Evolutionary conservation across 306 rosid species (phyloP).

Genomic region (Fragaria iinumae): DNA sequence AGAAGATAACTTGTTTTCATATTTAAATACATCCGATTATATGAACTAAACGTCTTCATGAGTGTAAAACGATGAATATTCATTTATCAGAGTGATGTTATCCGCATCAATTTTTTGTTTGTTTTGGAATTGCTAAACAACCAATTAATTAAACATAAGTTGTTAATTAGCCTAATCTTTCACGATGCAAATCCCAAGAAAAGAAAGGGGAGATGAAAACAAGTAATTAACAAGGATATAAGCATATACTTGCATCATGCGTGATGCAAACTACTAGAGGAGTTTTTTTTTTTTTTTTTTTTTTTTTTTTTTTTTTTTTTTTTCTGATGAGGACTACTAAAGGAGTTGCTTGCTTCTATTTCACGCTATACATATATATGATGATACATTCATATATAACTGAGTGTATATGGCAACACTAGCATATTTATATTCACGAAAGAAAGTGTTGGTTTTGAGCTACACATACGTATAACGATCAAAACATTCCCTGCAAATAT

Average conservation of each 20-base stretch:
- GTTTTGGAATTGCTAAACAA: neutral
- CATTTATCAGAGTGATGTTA: neutral
- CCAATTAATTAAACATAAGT: neutral
- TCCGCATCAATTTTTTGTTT: neutral
- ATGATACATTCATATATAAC: neutral
- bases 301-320: too few relatives aligned
- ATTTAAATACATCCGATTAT: too few relatives aligned
- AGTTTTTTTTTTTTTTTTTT: too few relatives aligned
- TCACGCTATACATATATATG: neutral
- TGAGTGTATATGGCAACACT: neutral
- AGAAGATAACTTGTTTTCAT: too few relatives aligned
- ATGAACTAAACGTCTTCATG: too few relatives aligned
- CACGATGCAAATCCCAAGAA: neutral
- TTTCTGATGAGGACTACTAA: too few relatives aligned
- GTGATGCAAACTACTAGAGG: slow-evolving; percentile 21
- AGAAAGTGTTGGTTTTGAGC: neutral
- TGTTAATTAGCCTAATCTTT: neutral
- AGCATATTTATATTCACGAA: neutral
- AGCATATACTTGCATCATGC: slow-evolving; percentile 20
- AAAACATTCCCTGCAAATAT: slow-evolving; percentile 13
- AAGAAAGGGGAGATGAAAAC: neutral
- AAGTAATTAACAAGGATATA: too few relatives aligned
- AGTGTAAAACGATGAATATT: too few relatives aligned
- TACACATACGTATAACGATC: neutral
- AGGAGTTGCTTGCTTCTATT: slow-evolving; percentile 9